Evolutionary conservation across 176 grass and related monocot species (phyloP), one percentile per base, ranked within the genome.

Genomic region (Carex scoparia): DNA sequence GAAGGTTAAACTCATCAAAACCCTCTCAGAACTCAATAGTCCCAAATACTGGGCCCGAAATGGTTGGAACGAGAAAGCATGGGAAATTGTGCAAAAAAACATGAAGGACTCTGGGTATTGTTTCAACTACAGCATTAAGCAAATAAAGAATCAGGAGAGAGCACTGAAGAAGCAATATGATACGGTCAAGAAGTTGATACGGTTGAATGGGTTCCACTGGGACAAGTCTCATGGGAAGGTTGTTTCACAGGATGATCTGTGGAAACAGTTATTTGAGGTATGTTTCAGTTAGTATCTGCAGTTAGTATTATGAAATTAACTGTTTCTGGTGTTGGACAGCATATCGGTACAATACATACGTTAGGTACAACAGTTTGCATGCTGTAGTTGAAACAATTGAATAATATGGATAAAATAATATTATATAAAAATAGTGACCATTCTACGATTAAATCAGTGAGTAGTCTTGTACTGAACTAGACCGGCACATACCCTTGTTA

Each of bases 81-180:
- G 58, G 58, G 58, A 60, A 60, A 60, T 60, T 60, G 58, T n/a
- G 58, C 58, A 60, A n/a, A 18, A 60, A n/a, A 0, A 1, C 58
- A 60, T 60, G 58, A 60, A n/a, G 16, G 58, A 60, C 58, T 18
- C 5, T n/a, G 58, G 18, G 16, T 60, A 60, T 59, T 59, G 56
- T 59, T 59, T 59, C 18, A n/a, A 60, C 1, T 60, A 60, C 58
- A 60, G 69, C 40, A 48, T 72, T 72, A 44, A 48, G 69, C 69
- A 72, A 23, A 72, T 72, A 44, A 72, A 72, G 69, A 48, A 72
- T 15, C 69, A 72, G 69, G 69, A 72, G 27, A 72, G 18, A 72
- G 69, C 37, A 48, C 69, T 72, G 40, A 72, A 23, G 38, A 72
- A 49, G 16, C 69, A 49, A 49, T 73, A 73, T 49, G 42, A 73